A percentile compares a stretch with the other conserved stretches of the same genome.
Evolutionary conservation across 192 early-diverging fungal genomes (phyloP).

Genomic region (Coemansia sp.): DNA sequence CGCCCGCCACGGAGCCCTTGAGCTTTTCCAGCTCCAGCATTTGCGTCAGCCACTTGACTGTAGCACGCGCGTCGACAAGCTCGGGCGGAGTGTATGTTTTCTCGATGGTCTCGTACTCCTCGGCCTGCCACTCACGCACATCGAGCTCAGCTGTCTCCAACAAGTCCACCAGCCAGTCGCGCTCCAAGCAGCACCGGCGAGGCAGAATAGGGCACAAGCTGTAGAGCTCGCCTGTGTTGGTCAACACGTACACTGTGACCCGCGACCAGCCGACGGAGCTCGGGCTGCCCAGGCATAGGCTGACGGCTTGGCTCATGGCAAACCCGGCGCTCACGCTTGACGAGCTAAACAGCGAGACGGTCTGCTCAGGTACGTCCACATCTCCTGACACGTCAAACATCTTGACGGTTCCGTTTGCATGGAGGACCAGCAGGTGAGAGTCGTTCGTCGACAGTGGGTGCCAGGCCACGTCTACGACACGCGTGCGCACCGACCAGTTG

Average conservation of each 20-base stretch:
- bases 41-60: constrained; percentile 30
- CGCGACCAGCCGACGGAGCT: constrained; percentile 65
- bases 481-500: constrained; percentile 42
- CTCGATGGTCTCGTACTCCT: constrained; percentile 42
- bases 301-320: constrained; percentile 45
- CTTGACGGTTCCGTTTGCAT: constrained; percentile 65
- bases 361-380: constrained; percentile 69
- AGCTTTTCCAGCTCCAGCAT: constrained; percentile 19
- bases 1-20: constrained; percentile 3
- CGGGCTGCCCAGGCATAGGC: constrained; percentile 54
- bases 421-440: constrained; percentile 72
- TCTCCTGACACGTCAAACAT: constrained; percentile 73
- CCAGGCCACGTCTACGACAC: constrained; percentile 74
- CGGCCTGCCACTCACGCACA: constrained; percentile 55
- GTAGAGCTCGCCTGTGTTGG: constrained; percentile 72
- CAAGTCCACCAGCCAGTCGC: constrained; percentile 38
- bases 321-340: constrained; percentile 15
- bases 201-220: constrained; percentile 82
- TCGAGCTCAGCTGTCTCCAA: constrained; percentile 41
- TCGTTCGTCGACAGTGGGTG: constrained; percentile 75
- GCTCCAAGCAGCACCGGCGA: constrained; percentile 34
- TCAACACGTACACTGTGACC: constrained; percentile 70
- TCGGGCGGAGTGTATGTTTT: constrained; percentile 42
- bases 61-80: constrained; percentile 39
- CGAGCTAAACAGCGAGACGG: constrained; percentile 32